Evolutionary conservation across 2,329 filamentous ascomycete species (phyloP), one percentile per base, ranked within the genome.

Genomic region (Sphaerostilbella broomeana): DNA sequence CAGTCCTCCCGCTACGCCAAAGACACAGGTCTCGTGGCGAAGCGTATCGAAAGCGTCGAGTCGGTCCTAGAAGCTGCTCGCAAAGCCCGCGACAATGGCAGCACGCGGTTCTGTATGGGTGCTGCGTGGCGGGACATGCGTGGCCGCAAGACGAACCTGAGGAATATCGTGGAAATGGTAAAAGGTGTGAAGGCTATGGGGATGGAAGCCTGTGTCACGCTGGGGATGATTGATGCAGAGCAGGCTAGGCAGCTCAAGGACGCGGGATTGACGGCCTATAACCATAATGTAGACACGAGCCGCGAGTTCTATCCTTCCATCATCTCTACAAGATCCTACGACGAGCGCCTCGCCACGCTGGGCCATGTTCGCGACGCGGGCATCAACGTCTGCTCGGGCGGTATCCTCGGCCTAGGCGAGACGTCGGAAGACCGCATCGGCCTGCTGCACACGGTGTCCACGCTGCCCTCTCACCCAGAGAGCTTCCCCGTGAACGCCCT

Each of bases 81-180:
- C 24, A 76, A 77, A 21, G 88, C 88, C 44, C 86, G 84, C 54
- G 78, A 77, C 40, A 92, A 92, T 49, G 88, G 88, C 35, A 88
- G 83, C 67, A 94, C 86, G 7, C 78, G 88, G 2, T 95, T 95
- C 73, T 95, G 88, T 66, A 94, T 95, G 87, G 88, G 88, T 7
- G 88, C 88, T 4, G 88, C 88, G 0, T 95, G 88, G 88, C 72
- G 88, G 25, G 88, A 95, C 62, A 95, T 95, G 88, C 81, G 86
- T 11, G 88, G 88, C 13, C 83, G 88, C 49, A 92, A 89, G 65
- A 86, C 83, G 30, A 81, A 79, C 48, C 67, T 95, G 37, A 81
- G 80, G 62, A 92, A 92, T 60, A 82, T 95, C 61, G 85, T 85
- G 55, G 78, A 76, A 37, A 95, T 95, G 88, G 79, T 95, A 4